Base-by-base conservation (phyloP, 441 rosid species). In the Rhodomyrtus psidioides region DNA sequence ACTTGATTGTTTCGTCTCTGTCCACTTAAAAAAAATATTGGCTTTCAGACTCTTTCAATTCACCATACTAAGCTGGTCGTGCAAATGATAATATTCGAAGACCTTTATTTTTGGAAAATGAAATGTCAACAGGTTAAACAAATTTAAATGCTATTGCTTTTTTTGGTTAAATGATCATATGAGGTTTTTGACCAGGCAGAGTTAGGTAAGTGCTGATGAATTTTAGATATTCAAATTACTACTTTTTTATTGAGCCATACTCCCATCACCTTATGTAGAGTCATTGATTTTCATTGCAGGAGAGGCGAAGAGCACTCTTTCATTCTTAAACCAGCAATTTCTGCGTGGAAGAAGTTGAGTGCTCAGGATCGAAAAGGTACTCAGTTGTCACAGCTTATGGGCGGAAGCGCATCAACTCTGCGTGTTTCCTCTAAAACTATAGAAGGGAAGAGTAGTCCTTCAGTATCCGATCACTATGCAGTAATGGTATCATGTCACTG, bases 221-320 rank as follows among this genome's bases (percentile, higher is more conserved):
- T 56, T 55, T 39, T 58, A 12, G 57, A 53, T 4, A 76, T 55
- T 86, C 49, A 39, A 46, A 34, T 53, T 42, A 54, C 23, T 21
- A 12, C 7, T 30, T 76, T 53, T 53, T 57, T 13, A 19, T 27
- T 84, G 59, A 53, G 27, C 65, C 79, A 42, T 89, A 17, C 53
- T 44, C 16, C 55, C 12, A 9, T 86, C 84, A 74, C 75, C 90
- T 90, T 54, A 85, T 84, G 55, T 44, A 57, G 51, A 13, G 55
- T 34, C 46, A 65, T 30, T 65, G 46, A 65, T 85, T 86, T 84
- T 87, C 55, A 23, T 92, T 88, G 89, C 94, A 98, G 99, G 99
- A 95, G 92, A 90, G 98, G 98, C 87, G 99, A 98, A 90, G 99
- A 95, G 88, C 99, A 98, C 89, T 96, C 99, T 55, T 98, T 98